A percentile compares a stretch with the other conserved stretches of the same genome.
phyloP scores from a whole-genome alignment of 176 grass and related monocot species.

The Guadua angustifolia region DNA sequence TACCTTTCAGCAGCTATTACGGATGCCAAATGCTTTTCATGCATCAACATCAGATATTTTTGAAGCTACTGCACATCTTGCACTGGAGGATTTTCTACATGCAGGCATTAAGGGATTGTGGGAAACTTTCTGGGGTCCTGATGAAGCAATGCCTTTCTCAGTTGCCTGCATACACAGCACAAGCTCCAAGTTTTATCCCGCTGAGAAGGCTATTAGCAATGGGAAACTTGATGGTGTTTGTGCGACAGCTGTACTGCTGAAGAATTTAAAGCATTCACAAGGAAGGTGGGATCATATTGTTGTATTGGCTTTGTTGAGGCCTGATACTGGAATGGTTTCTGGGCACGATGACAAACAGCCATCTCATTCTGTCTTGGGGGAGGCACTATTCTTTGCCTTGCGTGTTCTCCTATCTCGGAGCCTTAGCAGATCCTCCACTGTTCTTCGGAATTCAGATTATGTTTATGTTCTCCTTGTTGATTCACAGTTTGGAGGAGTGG shows the following conservation, averaged over 20 bases:
- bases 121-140: constrained; percentile 91
- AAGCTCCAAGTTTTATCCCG: constrained; percentile 87
- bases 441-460: constrained; percentile 73
- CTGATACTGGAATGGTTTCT: constrained; percentile 70
- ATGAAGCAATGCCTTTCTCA: constrained; percentile 75
- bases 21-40: constrained; percentile 89
- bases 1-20: constrained; percentile 84
- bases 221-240: constrained; percentile 88
- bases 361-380: constrained; percentile 71
- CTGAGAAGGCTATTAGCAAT: constrained; percentile 84
- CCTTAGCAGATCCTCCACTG: constrained; percentile 82
- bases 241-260: constrained; percentile 75
- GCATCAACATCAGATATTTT: constrained; percentile 77
- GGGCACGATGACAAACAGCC: constrained; percentile 55
- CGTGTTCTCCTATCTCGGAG: constrained; percentile 88
- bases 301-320: constrained; percentile 74
- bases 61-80: constrained; percentile 85
- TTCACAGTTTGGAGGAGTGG: constrained; percentile 92
- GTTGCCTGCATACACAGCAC: constrained; percentile 96
- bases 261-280: constrained; percentile 62
- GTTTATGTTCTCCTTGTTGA: constrained; percentile 90
- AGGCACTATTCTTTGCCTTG: constrained; percentile 91
- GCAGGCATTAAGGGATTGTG: constrained; percentile 80
- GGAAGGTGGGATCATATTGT: constrained; percentile 97
- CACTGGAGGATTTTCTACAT: constrained; percentile 93